Conservation (phyloP, 2,329 filamentous ascomycete species). For the Cladosporium sp. region DNA sequence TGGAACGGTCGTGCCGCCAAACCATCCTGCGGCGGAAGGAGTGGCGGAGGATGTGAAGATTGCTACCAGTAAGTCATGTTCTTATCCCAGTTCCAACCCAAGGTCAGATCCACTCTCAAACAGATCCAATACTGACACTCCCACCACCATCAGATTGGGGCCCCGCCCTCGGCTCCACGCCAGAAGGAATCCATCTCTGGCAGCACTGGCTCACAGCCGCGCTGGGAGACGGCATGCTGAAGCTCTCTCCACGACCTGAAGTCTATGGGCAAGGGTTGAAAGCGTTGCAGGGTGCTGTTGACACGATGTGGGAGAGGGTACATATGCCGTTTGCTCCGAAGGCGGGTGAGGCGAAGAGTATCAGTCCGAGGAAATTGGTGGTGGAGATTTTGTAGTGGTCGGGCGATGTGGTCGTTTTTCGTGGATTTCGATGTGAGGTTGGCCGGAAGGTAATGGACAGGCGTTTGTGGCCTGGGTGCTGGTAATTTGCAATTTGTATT, state of each 20-base stretch:
- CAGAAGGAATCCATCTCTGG: slow-evolving; percentile 34
- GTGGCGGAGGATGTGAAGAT: neutral
- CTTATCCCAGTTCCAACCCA: neutral
- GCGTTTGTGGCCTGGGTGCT: neutral
- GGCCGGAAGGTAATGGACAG: neutral
- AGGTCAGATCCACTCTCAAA: neutral
- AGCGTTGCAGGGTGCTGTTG: slow-evolving; percentile 40
- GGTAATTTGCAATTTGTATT: neutral
- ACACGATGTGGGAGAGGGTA: slow-evolving; percentile 32
- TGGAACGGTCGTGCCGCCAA: slow-evolving; percentile 22
- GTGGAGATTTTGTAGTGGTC: slow-evolving; percentile 40
- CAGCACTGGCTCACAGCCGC: slow-evolving; percentile 36
- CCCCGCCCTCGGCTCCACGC: slow-evolving; percentile 28
- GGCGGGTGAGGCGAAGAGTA: slow-evolving; percentile 19
- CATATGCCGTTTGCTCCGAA: slow-evolving; percentile 11
- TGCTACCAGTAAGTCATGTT: slow-evolving; percentile 3
- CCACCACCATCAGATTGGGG: slow-evolving; percentile 12
- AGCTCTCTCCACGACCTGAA: slow-evolving; percentile 27
- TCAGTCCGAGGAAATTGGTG: slow-evolving; percentile 25
- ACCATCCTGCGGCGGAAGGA: slow-evolving; percentile 1
- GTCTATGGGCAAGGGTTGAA: slow-evolving; percentile 29
- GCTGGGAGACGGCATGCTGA: slow-evolving; percentile 28
- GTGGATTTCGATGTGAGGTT: no score
- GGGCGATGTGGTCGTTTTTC: no score
- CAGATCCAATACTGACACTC: neutral